Base-by-base conservation (phyloP, 192 early-diverging fungal species). In the Podochytrium sp. region DNA sequence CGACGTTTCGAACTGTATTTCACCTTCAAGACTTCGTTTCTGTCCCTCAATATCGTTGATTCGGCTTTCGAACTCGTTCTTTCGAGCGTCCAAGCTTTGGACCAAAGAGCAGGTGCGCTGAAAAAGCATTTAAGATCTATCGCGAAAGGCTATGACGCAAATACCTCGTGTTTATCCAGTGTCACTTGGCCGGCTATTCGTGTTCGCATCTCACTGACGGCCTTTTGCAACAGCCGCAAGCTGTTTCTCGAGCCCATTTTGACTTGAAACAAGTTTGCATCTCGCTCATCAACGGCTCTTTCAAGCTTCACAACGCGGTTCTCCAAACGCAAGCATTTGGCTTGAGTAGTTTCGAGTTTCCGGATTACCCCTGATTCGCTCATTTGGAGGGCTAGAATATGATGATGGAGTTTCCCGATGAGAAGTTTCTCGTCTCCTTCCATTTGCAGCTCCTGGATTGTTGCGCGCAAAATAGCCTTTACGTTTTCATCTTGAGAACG, bases 401-500 rank as follows among this genome's bases (percentile, higher is more conserved):
- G 79, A 32, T 88, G 77, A 62, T 88, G 81, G 59, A 88, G 68
- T 59, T 88, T 81, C 0, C 87, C 87, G 30, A 88, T 88, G 27
- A 87, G 38, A 16, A 88, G 76, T 51, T 84, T 88, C 34, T 88
- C 79, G 60, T 88, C 87, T 33, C 75, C 77, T 74, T 83, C 76
- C 80, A 86, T 83, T 63, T 88, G 87, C 37, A 86, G 65, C 55
- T 88, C 86, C 35, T 75, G 70, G 0, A 88, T 61, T 12, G 82
- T 74, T 10, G 80, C 77, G 5, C 79, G 72, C 2, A 88, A 63
- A 50, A 81, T 81, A 3, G 68, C 76, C 53, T 77, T 81, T 74
- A 88, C 85, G 57, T 79, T 83, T 56, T 79, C 74, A 56, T 87
- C 80, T 33, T 65, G 27, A 0, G 41, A 64, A 2, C 76, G 79